These are phyloP conservation scores for Diaporthe vaccinii DNA, from an alignment of 2,329 filamentous ascomycete species.

Conservation along the genomic window DNA sequence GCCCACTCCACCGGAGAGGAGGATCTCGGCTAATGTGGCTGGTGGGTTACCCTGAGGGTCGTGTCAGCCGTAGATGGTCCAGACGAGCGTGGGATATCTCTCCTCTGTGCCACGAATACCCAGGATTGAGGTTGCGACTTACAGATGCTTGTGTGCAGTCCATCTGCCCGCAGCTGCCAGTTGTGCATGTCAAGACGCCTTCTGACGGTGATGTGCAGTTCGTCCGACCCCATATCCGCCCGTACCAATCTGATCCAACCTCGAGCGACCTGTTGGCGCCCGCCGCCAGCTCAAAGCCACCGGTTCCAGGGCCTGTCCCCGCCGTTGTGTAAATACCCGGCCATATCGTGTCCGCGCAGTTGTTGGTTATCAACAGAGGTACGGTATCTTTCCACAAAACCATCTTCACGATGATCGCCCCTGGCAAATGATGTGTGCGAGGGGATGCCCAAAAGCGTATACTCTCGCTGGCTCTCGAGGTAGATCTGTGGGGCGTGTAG, in stretches of 20 bases:
- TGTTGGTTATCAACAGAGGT: constrained; percentile 79
- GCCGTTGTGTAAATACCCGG: constrained; percentile 81
- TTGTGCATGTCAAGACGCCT: constrained; percentile 64
- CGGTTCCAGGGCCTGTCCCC: constrained; percentile 75
- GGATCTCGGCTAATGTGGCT: constrained; percentile 85
- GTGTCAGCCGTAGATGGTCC: neutral
- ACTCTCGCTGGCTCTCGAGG: neutral
- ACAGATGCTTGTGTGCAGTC: constrained; percentile 62
- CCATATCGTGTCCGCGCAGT: constrained; percentile 79
- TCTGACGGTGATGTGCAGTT: constrained; percentile 83
- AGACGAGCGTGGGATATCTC: neutral
- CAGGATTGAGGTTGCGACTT: neutral
- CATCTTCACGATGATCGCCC: constrained; percentile 29
- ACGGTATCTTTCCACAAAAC: constrained; percentile 51
- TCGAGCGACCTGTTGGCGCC: constrained; percentile 72
- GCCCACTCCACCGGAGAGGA: constrained; percentile 74
- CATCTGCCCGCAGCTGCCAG: constrained; percentile 57
- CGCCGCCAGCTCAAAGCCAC: constrained; percentile 76
- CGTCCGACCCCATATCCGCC: constrained; percentile 85
- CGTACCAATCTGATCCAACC: constrained; percentile 82
- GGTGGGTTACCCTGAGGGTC: constrained; percentile 74
- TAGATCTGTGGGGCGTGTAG: neutral
- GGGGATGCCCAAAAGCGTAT: neutral
- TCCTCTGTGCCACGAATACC: neutral
- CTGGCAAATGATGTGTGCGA: too few relatives aligned